Evolutionary conservation across 345 rosid genomes (phyloP), one percentile per base, ranked within the genome.

Genomic region (Eucalyptus curtisii): DNA sequence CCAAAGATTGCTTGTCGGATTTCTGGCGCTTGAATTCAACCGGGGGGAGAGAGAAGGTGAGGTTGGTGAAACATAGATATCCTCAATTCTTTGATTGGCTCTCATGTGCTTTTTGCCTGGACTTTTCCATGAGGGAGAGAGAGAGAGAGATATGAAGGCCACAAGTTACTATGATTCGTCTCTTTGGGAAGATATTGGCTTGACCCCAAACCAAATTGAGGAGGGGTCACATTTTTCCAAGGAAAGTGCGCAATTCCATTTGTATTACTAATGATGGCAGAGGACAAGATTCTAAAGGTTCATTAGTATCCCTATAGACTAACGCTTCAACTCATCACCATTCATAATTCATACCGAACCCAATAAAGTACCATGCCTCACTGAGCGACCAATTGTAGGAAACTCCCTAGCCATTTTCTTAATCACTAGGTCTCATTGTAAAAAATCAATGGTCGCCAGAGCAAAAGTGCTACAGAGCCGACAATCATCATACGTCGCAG

Each of bases 401-500:
- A 64, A 64, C 76, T 64, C 20, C 33, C 76, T 64, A 7, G 76
- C 17, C 17, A 64, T 64, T 64, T n/a, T n/a, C 76, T 17, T 64
- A 64, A 64, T n/a, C 37, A 8, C 20, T 14, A n/a, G 20, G 76
- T 0, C 20, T n/a, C 2, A 4, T 8, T 4, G 19, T n/a, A n/a
- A n/a, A n/a, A 64, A 64, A n/a, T n/a, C 76, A 64, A n/a, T 8
- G 33, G 20, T n/a, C 17, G 2, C 0, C 20, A n/a, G 40, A 3
- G 76, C 1, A 1, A 64, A 64, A 64, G 40, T 64, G 76, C 37
- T n/a, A 64, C 8, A n/a, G 76, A n/a, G 5, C 20, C 19, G 14
- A 31, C 16, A 64, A 64, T 64, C 10, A 2, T 14, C 19, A 15
- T 0, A 27, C 0, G 10, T n/a, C 7, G 37, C 10, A 31, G 37